Conservation (phyloP, 352 stramenopile genomes). For the Plasmopara viticola region DNA sequence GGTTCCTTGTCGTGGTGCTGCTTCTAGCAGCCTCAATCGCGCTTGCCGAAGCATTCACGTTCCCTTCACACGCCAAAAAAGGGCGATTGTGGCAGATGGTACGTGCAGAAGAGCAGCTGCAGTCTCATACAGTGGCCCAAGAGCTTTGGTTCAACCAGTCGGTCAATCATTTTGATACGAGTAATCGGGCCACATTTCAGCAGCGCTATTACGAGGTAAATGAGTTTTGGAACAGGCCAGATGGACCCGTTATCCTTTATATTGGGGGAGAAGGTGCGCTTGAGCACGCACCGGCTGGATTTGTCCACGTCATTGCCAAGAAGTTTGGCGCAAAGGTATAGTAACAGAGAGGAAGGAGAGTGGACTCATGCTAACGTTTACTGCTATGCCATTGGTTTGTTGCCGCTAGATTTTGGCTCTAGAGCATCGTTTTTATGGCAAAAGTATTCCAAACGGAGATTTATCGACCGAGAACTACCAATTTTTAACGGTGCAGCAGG, state of each 20-base stretch:
- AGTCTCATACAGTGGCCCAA: constrained; percentile 32
- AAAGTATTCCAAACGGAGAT: constrained; percentile 72
- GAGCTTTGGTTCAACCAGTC: constrained; percentile 66
- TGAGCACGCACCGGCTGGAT: constrained; percentile 50
- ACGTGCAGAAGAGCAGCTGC: constrained; percentile 38
- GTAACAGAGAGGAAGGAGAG: neutral
- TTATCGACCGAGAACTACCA: constrained; percentile 67
- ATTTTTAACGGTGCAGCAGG: constrained; percentile 80
- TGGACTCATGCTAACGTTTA: too few relatives aligned
- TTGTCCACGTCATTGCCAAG: constrained; percentile 66
- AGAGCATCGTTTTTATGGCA: constrained; percentile 86
- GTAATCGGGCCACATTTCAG: constrained; percentile 42
- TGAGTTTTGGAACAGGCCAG: constrained; percentile 41
- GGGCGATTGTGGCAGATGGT: constrained; percentile 49
- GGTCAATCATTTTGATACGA: constrained; percentile 49
- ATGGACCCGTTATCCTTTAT: constrained; percentile 74
- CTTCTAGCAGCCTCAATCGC: constrained; percentile 9
- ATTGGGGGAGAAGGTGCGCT: constrained; percentile 79
- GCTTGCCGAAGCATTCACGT: constrained; percentile 9
- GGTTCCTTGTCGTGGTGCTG: constrained; percentile 9
- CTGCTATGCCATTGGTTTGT: neutral
- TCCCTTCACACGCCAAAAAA: constrained; percentile 38
- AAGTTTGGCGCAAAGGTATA: constrained; percentile 66
- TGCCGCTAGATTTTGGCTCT: constrained; percentile 58
- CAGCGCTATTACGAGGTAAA: constrained; percentile 77